Evolutionary conservation across 768 basidiomycete genomes (phyloP).

Genomic region (Lepiota brunneoincarnata): DNA sequence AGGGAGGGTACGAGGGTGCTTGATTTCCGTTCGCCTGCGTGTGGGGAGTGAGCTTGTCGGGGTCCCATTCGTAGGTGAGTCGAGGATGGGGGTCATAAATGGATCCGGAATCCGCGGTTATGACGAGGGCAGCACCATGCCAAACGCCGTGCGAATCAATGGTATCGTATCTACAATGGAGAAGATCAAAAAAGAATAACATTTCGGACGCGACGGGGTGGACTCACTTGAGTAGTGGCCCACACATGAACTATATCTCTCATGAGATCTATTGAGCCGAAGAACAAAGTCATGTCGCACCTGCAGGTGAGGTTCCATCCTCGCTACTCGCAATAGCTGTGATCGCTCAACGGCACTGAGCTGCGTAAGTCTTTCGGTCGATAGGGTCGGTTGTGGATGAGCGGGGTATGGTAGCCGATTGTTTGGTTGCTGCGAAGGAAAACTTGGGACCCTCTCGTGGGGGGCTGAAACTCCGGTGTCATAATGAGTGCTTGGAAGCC

Average conservation of each 20-base stretch:
- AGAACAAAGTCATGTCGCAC: slow-evolving; percentile 23
- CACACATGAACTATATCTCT: slow-evolving; percentile 73
- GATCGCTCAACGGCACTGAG: slow-evolving; percentile 67
- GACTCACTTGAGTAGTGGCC: slow-evolving; percentile 66
- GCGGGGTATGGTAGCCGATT: slow-evolving; percentile 10
- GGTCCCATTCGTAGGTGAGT: slow-evolving; percentile 75
- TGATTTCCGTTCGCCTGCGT: slow-evolving; percentile 9
- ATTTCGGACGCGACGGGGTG: neutral
- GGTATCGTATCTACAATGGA: slow-evolving; percentile 71
- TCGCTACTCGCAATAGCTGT: slow-evolving; percentile 49
- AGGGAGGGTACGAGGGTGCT: slow-evolving; percentile 9
- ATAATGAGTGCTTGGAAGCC: neutral
- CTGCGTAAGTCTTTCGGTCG: slow-evolving; percentile 40
- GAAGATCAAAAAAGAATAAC: slow-evolving; percentile 1
- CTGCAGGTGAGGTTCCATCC: slow-evolving; percentile 81
- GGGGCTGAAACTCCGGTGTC: neutral
- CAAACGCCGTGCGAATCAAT: slow-evolving; percentile 75
- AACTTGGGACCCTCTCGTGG: neutral
- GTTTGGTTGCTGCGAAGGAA: neutral
- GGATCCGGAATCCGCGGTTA: slow-evolving; percentile 81
- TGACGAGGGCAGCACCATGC: slow-evolving; percentile 86
- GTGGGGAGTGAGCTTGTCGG: slow-evolving; percentile 32
- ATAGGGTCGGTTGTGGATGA: slow-evolving; percentile 27
- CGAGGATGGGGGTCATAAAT: slow-evolving; percentile 72
- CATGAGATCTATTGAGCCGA: neutral